Percentiles rank a stretch among this genome's conserved stretches.
Evolutionary conservation across 2,329 filamentous ascomycete genomes (phyloP).

Genomic region (Colletotrichum costaricense): DNA sequence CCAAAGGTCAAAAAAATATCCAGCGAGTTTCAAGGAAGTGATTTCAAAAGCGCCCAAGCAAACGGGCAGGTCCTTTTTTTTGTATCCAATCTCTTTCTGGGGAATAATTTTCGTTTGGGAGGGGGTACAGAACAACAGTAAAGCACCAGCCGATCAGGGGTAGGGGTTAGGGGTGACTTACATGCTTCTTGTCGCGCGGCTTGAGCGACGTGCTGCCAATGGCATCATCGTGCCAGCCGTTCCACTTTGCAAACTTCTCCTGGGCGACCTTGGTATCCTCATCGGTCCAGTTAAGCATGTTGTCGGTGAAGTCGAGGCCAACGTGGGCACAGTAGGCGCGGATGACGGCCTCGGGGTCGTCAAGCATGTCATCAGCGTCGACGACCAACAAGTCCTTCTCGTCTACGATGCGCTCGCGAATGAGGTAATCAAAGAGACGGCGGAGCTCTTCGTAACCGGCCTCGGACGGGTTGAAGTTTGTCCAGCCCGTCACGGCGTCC

Average conservation of each 20-base stretch:
- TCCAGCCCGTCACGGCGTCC: constrained; percentile 83
- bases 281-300: constrained; percentile 88
- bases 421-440: constrained; percentile 86
- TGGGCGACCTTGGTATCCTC: constrained; percentile 79
- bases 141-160: neutral
- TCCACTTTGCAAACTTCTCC: constrained; percentile 93
- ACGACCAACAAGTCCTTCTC: constrained; percentile 83
- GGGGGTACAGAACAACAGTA: neutral
- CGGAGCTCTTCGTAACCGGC: constrained; percentile 92
- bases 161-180: constrained; percentile 49
- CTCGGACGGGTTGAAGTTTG: constrained; percentile 87
- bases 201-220: constrained; percentile 83
- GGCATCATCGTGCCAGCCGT: constrained; percentile 95
- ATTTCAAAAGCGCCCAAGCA: neutral
- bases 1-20: neutral
- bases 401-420: constrained; percentile 76
- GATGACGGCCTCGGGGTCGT: constrained; percentile 82
- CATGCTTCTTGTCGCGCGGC: constrained; percentile 72
- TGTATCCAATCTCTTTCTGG: neutral
- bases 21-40: neutral
- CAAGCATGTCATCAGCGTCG: constrained; percentile 93
- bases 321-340: constrained; percentile 84
- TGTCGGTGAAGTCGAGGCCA: constrained; percentile 77
- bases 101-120: neutral
- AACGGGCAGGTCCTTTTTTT: neutral